These are phyloP conservation scores for Barbarea vulgaris DNA, from an alignment of 345 rosid species.

Conservation along the genomic window DNA sequence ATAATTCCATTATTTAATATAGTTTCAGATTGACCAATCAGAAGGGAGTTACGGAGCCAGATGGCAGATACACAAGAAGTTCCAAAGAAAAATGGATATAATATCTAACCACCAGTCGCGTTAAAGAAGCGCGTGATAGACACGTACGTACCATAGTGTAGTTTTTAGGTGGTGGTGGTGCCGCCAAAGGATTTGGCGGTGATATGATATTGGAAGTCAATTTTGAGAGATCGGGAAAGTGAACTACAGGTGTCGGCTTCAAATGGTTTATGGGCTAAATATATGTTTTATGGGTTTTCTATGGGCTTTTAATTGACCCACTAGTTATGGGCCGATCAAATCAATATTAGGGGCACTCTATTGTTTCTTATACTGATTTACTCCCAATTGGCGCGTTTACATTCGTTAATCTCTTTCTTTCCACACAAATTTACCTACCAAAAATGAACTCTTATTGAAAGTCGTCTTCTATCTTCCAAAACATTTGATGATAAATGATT, in stretches of 20 bases:
- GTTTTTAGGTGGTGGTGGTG: not conserved
- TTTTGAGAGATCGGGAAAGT: not conserved
- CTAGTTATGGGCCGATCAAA: not conserved
- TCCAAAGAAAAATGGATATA: not conserved
- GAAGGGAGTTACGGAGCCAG: conserved; percentile 1
- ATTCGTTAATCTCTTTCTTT: not conserved
- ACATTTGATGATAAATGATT: not conserved
- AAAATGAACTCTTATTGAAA: no score
- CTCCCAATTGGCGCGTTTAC: not conserved
- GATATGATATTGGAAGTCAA: not conserved
- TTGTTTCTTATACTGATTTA: not conserved
- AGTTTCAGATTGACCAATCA: conserved; percentile 19
- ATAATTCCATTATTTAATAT: not conserved
- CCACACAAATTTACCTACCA: not conserved
- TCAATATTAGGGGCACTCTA: not conserved
- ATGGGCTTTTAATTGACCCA: conserved; percentile 9
- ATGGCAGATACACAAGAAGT: conserved; percentile 5
- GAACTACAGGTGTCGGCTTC: not conserved
- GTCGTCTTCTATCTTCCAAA: not conserved
- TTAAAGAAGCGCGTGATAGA: not conserved
- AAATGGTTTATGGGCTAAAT: not conserved
- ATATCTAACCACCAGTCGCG: conserved; percentile 22
- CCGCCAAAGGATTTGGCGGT: not conserved
- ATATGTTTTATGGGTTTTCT: not conserved
- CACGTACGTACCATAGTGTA: not conserved